Percentiles rank a stretch among this genome's conserved stretches.
These are phyloP conservation scores for Plasmodium adleri DNA, from an alignment of 169 alveolate species.

Conservation along the genomic window DNA sequence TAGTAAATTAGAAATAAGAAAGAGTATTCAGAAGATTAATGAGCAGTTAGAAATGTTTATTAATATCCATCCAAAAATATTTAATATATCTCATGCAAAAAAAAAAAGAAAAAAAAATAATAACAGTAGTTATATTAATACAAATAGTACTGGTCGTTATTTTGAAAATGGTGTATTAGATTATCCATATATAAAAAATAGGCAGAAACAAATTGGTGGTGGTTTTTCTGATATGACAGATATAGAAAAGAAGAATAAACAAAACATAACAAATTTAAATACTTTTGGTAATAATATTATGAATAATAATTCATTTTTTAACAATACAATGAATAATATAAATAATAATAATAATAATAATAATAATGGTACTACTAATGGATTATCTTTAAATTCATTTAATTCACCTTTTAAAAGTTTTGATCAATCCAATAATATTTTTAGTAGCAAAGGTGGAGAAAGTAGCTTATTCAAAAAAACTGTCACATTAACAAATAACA, in stretches of 20 bases:
- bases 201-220: slow-evolving; percentile 56
- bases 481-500: background rate
- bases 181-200: slow-evolving; percentile 52
- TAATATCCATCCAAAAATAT: slow-evolving; percentile 53
- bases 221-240: slow-evolving; percentile 35
- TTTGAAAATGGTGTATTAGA: slow-evolving; percentile 71
- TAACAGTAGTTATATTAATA: background rate
- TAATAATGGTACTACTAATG: background rate
- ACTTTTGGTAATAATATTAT: slow-evolving; percentile 4
- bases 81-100: slow-evolving; percentile 70
- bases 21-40: slow-evolving; percentile 39
- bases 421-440: slow-evolving; percentile 50
- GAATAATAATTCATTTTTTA: slow-evolving; percentile 29
- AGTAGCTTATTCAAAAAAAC: slow-evolving; percentile 25
- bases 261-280: slow-evolving; percentile 18
- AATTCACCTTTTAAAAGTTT: slow-evolving; percentile 47
- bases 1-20: slow-evolving; percentile 52
- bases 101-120: slow-evolving; percentile 61
- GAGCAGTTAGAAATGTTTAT: slow-evolving; percentile 65
- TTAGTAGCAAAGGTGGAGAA: slow-evolving; percentile 40
- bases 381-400: background rate
- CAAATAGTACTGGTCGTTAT: slow-evolving; percentile 4
- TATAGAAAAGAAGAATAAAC: slow-evolving; percentile 38
- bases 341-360: slow-evolving; percentile 7
- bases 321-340: slow-evolving; percentile 1